Percentiles rank a stretch among this genome's conserved stretches.
Evolutionary conservation across 2,329 filamentous ascomycete genomes (phyloP).

Genomic region (Verticillium zaregamsianum): DNA sequence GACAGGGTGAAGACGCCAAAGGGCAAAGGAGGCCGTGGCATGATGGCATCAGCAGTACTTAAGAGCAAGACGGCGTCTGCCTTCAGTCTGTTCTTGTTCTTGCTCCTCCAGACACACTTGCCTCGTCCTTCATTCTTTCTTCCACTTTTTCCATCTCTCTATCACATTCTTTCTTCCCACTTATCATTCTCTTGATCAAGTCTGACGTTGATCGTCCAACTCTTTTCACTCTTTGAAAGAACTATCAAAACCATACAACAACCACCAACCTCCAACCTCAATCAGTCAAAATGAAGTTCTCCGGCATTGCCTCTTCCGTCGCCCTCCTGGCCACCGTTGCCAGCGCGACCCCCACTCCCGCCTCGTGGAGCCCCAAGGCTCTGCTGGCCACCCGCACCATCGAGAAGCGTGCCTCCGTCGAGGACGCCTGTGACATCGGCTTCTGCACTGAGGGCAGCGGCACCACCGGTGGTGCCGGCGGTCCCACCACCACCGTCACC

Average conservation of each 20-base stretch:
- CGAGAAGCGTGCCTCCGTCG: constrained; percentile 29
- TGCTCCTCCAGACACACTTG: constrained; percentile 5
- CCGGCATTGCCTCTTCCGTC: constrained; percentile 18
- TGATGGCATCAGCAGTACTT: constrained; percentile 2
- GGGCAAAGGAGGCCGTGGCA: not conserved
- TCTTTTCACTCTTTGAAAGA: not conserved
- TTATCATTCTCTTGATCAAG: not conserved
- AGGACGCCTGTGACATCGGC: constrained; percentile 29
- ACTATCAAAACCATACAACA: constrained; percentile 2
- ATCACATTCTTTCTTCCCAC: constrained; percentile 6
- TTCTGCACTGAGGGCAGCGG: constrained; percentile 26
- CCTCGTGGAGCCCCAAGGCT: constrained; percentile 15
- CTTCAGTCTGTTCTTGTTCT: not conserved
- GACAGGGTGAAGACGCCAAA: not conserved
- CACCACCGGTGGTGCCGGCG: constrained; percentile 47
- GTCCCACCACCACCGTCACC: constrained; percentile 46
- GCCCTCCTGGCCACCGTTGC: constrained; percentile 23
- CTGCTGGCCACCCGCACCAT: constrained; percentile 13
- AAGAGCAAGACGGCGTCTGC: not conserved
- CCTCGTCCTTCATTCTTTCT: constrained; percentile 9
- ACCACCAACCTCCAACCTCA: not conserved
- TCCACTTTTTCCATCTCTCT: constrained; percentile 4
- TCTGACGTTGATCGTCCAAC: constrained; percentile 13
- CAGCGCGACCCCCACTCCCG: constrained; percentile 23
- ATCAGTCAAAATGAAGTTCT: constrained; percentile 25